Evolutionary conservation across 768 basidiomycete species (phyloP), one percentile per base, ranked within the genome.

Genomic region (Leccinum truebloodii): DNA sequence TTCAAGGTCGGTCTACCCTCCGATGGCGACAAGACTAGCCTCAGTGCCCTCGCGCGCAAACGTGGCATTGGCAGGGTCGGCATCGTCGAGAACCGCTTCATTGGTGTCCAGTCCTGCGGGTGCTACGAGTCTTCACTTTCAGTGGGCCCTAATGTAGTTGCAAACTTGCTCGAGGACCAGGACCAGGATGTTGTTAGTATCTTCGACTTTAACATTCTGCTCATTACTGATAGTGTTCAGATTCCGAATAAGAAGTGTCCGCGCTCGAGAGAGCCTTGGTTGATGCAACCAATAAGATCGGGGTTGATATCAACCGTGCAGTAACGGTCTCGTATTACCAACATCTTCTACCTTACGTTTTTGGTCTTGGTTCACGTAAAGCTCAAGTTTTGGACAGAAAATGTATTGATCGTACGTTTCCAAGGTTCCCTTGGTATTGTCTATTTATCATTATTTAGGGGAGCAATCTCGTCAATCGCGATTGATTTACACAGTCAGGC

Each of bases 41-140:
- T 99, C 70, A 99, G 98, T 79, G 80, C 90, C 1, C 86, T 98
- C 61, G 97, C 90, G 39, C 83, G 96, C 66, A 93, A 92, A 72
- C 95, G 98, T 77, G 97, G 95, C 65, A 85, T 99, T 64, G 97
- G 97, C 30, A 87, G 97, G 61, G 90, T 98, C 78, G 97, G 98
- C 75, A 98, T 99, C 70, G 97, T 99, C 71, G 96, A 99, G 81
- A 99, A 99, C 81, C 86, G 97, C 57, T 99, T 97, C 81, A 98
- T 98, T 73, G 97, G 97, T 59, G 97, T 99, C 72, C 98, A 98
- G 78, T 94, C 92, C 53, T 92, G 97, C 37, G 97, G 97, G n/a
- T 99, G 97, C 80, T 99, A 99, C 81, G 97, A 99, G 77, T 90
- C 91, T 8, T 28, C 28, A 28, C 28, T 28, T 32, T 32, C 32